Conservation (phyloP, 768 basidiomycete species). For the Mycena epipterygia region DNA sequence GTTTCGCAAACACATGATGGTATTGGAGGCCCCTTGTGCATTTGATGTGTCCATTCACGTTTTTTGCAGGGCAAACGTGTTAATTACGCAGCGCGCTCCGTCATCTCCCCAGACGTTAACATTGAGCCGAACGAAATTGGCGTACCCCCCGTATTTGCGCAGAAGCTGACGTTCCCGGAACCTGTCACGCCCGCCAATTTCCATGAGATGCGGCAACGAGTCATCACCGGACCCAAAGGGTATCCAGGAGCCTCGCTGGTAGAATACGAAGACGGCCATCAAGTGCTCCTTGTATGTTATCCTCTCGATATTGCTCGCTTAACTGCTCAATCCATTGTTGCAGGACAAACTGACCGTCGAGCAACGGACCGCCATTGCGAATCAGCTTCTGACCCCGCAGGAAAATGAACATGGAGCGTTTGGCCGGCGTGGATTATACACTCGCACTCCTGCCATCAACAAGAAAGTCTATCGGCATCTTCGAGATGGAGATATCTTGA, state of each 20-base stretch:
- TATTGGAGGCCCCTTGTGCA: slow-evolving; percentile 49
- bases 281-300: slow-evolving; percentile 80
- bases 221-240: slow-evolving; percentile 89
- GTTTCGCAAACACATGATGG: slow-evolving; percentile 99
- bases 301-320: not conserved
- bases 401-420: slow-evolving; percentile 71
- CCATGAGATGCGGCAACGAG: slow-evolving; percentile 87
- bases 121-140: slow-evolving; percentile 99
- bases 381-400: slow-evolving; percentile 93
- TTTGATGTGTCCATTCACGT: slow-evolving; percentile 4
- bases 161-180: slow-evolving; percentile 97
- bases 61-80: slow-evolving; percentile 94
- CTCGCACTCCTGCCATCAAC: slow-evolving; percentile 85
- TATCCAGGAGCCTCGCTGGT: slow-evolving; percentile 97
- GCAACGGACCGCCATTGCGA: slow-evolving; percentile 94
- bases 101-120: slow-evolving; percentile 99
- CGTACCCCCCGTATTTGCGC: slow-evolving; percentile 96
- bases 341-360: slow-evolving; percentile 90
- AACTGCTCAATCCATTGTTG: slow-evolving; percentile 15
- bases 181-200: slow-evolving; percentile 95
- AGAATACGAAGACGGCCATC: slow-evolving; percentile 94
- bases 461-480: slow-evolving; percentile 99
- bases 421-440: slow-evolving; percentile 71
- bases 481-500: slow-evolving; percentile 93
- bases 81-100: slow-evolving; percentile 99